Base-by-base conservation (phyloP, 192 early-diverging fungal species). In the Entophlyctis luteolus region DNA sequence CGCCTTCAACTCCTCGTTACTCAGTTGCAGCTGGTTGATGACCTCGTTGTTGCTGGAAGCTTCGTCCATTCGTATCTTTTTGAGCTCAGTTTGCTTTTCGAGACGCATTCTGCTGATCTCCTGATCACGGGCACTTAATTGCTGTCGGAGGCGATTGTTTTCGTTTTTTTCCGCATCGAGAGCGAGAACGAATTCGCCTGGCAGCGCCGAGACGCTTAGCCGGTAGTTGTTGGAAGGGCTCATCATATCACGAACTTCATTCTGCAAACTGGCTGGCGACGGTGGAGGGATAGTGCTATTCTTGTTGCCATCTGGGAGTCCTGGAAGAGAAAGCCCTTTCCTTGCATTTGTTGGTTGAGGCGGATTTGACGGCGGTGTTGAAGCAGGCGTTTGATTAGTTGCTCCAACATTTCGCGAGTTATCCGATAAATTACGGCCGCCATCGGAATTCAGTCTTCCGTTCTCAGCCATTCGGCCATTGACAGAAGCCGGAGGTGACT, bases 101-200 rank as follows among this genome's bases (percentile, higher is more conserved):
- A 63, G 42, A 4, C 36, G 28, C 22, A 63, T 29, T 20, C 20
- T 47, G 14, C 47, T 49, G 47, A 63, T 45, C 29, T 63, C 60
- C 2, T 28, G 6, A 6, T 63, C 60, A 6, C 32, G 32, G 1
- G 60, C 42, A 3, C 47, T 29, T 3, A 63, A 32, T 14, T n/a
- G 47, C 34, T 63, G 60, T 12, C 60, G 46, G 1, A 63, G 42
- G 14, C 46, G 42, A 22, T 63, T 63, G 18, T 45, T 20, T 49
- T 63, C 60, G 28, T 16, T 23, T 32, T 47, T 63, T 63, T 47
- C 42, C 3, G 60, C 60, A 33, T 63, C 60, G 1, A 63, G 31
- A 4, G 60, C 60, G 25, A 63, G 47, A 10, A 63, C 10, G 31
- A 63, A 49, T 33, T 63, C 60, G 1, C 47, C 32, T 6, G 60